phyloP scores from a whole-genome alignment of 192 early-diverging fungal species.

The Podila verticillata region DNA sequence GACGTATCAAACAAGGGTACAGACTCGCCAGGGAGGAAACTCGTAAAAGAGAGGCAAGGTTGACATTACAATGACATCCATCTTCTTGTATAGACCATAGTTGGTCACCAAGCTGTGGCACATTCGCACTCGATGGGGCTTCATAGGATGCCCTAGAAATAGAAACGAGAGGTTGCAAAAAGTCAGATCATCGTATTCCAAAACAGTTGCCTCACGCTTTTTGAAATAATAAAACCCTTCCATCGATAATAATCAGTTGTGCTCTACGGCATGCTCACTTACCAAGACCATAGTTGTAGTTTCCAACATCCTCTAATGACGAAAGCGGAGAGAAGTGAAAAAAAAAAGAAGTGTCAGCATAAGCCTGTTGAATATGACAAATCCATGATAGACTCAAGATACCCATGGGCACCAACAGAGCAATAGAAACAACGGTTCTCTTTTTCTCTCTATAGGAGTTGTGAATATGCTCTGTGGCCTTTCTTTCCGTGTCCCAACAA shows the following conservation, averaged over 20 bases:
- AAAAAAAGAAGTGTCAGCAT: background rate
- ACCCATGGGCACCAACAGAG: too few species aligned
- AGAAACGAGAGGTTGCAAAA: background rate
- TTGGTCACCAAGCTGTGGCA: conserved; percentile 92
- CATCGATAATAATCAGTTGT: background rate
- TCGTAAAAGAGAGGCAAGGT: conserved; percentile 3
- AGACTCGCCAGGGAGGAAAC: too few species aligned
- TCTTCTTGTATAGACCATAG: conserved; percentile 94
- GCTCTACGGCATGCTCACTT: background rate
- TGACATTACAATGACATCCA: conserved; percentile 77
- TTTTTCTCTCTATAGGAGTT: too few species aligned
- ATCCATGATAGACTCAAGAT: background rate
- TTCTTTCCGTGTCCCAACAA: too few species aligned
- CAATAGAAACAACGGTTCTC: too few species aligned
- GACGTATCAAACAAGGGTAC: too few species aligned
- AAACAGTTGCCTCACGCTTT: background rate
- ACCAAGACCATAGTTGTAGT: conserved; percentile 89
- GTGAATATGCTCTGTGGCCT: too few species aligned
- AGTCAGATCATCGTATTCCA: background rate
- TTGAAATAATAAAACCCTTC: too few species aligned
- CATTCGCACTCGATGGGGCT: conserved; percentile 94
- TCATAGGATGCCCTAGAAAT: conserved; percentile 90
- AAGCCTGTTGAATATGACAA: background rate
- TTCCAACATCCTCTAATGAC: conserved; percentile 70
- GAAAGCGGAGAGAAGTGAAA: conserved; percentile 1